Base-by-base conservation (phyloP, 805 yeast species). In the Yamadazyma kitorensis region DNA sequence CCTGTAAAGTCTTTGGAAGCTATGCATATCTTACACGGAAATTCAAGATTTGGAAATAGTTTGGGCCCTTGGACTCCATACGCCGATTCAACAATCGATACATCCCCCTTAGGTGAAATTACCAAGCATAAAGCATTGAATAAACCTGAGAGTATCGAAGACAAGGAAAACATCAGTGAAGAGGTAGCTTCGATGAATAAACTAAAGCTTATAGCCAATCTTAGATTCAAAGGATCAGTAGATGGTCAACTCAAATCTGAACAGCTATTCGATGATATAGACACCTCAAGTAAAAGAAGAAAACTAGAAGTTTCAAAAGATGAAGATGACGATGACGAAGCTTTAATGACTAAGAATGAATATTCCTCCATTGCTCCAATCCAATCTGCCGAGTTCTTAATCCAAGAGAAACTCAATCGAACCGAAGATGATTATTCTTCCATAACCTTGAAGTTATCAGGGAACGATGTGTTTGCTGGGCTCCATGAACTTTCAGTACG, bases 391-490 rank as follows among this genome's bases (percentile, higher is more conserved):
- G 72, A 69, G 15, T 78, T 70, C 40, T 47, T 47, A 2, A 33
- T 79, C 2, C 56, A 61, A 35, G 69, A 68, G 29, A 55, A 55
- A 21, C 33, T 39, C 7, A 36, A 31, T 5, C n/a, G n/a, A n/a
- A 25, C 36, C 4, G 46, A 45, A 2, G 40, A 39, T 10, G 34
- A 36, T 3, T 29, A 23, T 15, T 46, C 57, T 4, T 39, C 56
- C n/a, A 55, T 64, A 5, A 57, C 49, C 15, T 25, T 64, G 41
- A 62, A 69, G 37, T 54, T 86, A 4, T 59, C 69, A 3, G 95
- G 95, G 1, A 66, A 62, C 13, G 94, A 86, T 51, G 72, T 86
- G 0, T 86, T 80, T 67, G 94, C 78, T 2, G 95, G 95, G 0
- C 49, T 86, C 24, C 87, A 83, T 54, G 81, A 83, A 48, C 61